Evolutionary conservation across 2,329 filamentous ascomycete species (phyloP), one percentile per base, ranked within the genome.

Genomic region (Aspergillus fructus): DNA sequence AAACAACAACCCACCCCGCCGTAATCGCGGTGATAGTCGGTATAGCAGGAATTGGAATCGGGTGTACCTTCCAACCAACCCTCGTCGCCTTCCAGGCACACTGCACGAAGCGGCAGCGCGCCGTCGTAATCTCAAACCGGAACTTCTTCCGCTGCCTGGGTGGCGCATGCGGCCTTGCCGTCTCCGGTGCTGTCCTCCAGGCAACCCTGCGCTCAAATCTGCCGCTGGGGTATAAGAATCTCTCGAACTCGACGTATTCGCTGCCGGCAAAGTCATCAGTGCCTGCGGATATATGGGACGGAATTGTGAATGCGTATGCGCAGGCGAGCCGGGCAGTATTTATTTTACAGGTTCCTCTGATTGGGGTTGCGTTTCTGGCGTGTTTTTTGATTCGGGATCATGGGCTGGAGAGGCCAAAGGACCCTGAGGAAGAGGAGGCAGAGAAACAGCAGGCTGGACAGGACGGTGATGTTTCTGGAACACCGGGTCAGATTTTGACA

Each of bases 131-230:
- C 37, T 84, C 83, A 2, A 81, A 82, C 51, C 78, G 85, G 1
- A 88, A 88, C 62, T 88, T 88, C 66, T 77, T 87, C 59, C 80
- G 86, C 7, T 82, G 80, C 47, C 73, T 84, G 3, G 85, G 86
- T 9, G 85, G 84, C 23, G 77, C 84, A 1, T 76, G 80, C 13
- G 85, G 85, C 0, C 77, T 88, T 0, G 84, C 83, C 0, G 72
- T 86, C 8, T 83, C 81, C 0, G 83, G 83, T 1, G 82, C 83
- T 2, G 72, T 86, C 2, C 69, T 82, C 37, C 73, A 74, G 39
- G 70, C 72, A 3, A 69, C 68, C 4, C 64, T 75, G 19, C 72
- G 65, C 56, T 74, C 66, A 37, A 70, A 74, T n/a, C 66, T 81
- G 5, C 77, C 78, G 2, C 48, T 58, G 2, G 65, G 71, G n/a